These are phyloP conservation scores for Thielaviopsis ethacetica DNA, from an alignment of 2,329 filamentous ascomycete species.

Conservation along the genomic window DNA sequence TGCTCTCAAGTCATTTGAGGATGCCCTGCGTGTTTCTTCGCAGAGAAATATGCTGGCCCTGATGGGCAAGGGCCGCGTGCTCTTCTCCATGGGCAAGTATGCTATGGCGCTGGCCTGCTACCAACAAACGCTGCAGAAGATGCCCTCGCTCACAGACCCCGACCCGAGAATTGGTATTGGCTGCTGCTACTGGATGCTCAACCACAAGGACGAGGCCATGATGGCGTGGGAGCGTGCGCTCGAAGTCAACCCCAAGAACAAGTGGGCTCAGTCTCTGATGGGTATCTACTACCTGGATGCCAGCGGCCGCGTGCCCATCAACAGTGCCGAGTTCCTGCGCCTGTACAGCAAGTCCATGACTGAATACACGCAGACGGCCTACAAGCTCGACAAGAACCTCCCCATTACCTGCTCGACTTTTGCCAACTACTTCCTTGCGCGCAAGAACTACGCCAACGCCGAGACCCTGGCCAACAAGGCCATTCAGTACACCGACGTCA, in stretches of 20 bases:
- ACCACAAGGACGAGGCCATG: conserved; percentile 84
- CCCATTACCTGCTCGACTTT: conserved; percentile 85
- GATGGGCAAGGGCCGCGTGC: conserved; percentile 73
- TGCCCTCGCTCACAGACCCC: conserved; percentile 77
- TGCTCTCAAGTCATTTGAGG: conserved; percentile 86
- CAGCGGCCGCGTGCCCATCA: conserved; percentile 66
- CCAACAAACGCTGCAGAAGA: conserved; percentile 71
- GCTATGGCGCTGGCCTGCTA: conserved; percentile 70
- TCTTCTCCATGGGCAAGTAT: conserved; percentile 77
- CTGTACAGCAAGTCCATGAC: conserved; percentile 91
- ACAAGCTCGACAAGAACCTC: conserved; percentile 82
- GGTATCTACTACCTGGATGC: conserved; percentile 80
- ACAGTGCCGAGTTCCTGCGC: conserved; percentile 67
- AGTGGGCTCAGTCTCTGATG: conserved; percentile 77
- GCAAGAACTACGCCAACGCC: conserved; percentile 65
- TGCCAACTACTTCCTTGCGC: conserved; percentile 73
- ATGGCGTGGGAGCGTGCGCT: conserved; percentile 77
- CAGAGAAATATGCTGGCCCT: conserved; percentile 83
- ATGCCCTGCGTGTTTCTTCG: conserved; percentile 70
- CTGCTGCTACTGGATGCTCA: conserved; percentile 92
- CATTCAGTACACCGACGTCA: conserved; percentile 90
- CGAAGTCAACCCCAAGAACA: conserved; percentile 67
- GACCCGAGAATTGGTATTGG: conserved; percentile 94
- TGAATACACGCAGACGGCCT: conserved; percentile 82
- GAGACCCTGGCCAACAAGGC: conserved; percentile 81